These are phyloP conservation scores for Ogataea pignaliae DNA, from an alignment of 805 yeast genomes.

Conservation along the genomic window DNA sequence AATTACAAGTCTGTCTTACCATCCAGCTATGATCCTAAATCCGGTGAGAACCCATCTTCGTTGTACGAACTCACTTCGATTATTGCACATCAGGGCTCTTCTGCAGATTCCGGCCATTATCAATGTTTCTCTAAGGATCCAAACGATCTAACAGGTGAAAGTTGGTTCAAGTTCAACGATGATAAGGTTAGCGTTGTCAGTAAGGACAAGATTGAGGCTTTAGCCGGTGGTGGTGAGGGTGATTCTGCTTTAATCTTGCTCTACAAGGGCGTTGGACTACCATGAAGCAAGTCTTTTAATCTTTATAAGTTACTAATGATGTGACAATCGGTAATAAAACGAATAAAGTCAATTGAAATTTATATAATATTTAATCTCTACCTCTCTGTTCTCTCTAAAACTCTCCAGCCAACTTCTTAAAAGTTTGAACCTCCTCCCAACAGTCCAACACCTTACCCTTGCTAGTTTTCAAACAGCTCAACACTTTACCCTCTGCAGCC, in stretches of 20 bases:
- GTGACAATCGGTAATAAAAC: no score
- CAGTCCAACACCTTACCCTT: constrained; percentile 69
- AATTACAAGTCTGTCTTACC: constrained; percentile 44
- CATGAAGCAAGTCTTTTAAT: constrained; percentile 15
- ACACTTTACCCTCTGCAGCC: constrained; percentile 45
- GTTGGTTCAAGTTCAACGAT: constrained; percentile 95
- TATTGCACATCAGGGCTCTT: constrained; percentile 90
- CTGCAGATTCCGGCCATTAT: constrained; percentile 97
- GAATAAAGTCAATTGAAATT: not conserved
- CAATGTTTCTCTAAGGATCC: constrained; percentile 82
- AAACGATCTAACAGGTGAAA: constrained; percentile 56
- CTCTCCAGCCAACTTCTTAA: constrained; percentile 49
- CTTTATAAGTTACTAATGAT: not conserved
- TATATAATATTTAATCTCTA: not conserved
- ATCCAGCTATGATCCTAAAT: constrained; percentile 31
- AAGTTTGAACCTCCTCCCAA: constrained; percentile 72
- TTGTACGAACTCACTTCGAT: constrained; percentile 80
- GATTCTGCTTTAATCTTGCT: constrained; percentile 89
- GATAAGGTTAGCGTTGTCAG: constrained; percentile 78
- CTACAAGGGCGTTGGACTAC: constrained; percentile 76
- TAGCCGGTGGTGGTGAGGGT: constrained; percentile 97
- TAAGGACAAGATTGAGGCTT: constrained; percentile 73
- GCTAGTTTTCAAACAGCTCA: constrained; percentile 58
- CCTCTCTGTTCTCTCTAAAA: constrained; percentile 1
- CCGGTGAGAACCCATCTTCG: constrained; percentile 81